phyloP scores from a whole-genome alignment of 805 yeast species.

The Cyberlindnera subsufficiens region DNA sequence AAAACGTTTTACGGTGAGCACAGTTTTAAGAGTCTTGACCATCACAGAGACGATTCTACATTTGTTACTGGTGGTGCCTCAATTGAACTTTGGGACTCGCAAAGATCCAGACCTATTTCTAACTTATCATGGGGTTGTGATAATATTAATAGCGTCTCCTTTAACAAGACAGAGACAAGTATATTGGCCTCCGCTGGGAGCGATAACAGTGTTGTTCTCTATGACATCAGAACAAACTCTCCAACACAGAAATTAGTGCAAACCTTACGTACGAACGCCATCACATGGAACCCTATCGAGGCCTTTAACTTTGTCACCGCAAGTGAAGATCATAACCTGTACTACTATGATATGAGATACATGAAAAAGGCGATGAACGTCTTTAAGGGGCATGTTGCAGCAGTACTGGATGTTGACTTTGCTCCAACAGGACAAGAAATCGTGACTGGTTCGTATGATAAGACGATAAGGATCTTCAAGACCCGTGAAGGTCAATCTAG shows the following conservation, averaged over 20 bases:
- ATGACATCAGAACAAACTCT: conserved; percentile 84
- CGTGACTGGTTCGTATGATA: conserved; percentile 93
- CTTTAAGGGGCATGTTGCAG: conserved; percentile 92
- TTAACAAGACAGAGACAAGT: conserved; percentile 86
- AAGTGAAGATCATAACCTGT: conserved; percentile 90
- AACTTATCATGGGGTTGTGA: conserved; percentile 96
- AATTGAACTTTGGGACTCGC: conserved; percentile 89
- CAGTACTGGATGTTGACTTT: conserved; percentile 91
- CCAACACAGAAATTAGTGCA: conserved; percentile 91
- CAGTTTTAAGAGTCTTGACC: conserved; percentile 81
- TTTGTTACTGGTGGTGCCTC: conserved; percentile 92
- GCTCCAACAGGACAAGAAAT: conserved; percentile 96
- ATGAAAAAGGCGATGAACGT: conserved; percentile 76
- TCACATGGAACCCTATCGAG: conserved; percentile 98
- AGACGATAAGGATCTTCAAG: conserved; percentile 78
- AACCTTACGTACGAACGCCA: conserved; percentile 72
- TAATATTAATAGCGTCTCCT: conserved; percentile 73
- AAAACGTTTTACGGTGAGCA: conserved; percentile 82
- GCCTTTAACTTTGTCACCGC: conserved; percentile 91
- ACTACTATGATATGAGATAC: conserved; percentile 95
- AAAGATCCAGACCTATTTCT: conserved; percentile 69
- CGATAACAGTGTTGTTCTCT: conserved; percentile 85
- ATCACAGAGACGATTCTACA: conserved; percentile 62
- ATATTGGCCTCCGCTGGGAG: conserved; percentile 85
- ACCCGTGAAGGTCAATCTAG: conserved; percentile 84